Base-by-base conservation (phyloP, 257 asterid genomes). In the Lycium barbarum region DNA sequence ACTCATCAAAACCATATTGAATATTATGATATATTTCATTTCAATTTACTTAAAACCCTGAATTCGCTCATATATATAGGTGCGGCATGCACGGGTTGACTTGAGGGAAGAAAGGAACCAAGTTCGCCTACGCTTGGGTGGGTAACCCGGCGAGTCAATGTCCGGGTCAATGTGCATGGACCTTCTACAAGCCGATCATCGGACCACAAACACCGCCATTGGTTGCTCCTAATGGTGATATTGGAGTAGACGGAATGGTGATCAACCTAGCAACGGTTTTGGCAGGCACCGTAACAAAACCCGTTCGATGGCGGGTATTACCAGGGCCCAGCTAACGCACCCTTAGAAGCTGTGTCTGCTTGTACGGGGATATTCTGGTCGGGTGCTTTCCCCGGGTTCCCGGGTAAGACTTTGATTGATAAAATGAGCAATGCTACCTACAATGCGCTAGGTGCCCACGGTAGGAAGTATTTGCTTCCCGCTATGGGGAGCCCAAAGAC, bases 91-190 rank as follows among this genome's bases (percentile, higher is more conserved):
- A 91, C 83, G 91, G 90, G 4, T 91, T 59, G 86, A 68, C 89
- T 33, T 55, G 67, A 0, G 89, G 85, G 53, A 86, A 79, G 2
- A 83, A 83, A 73, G 58, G 85, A 2, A 5, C 49, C 53, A 78
- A 78, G 26, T 78, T 55, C 10, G 88, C 91, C 0, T 91, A 89
- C 22, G 88, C 87, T 4, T 91, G 94, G 94, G 93, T 90, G 18
- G 93, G 94, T 35, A 87, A 91, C 85, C 59, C 93, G 10, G 88
- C 78, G 78, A 85, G 40, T 58, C 92, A 89, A 36, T 90, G 94
- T 20, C 94, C 92, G 9, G 92, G 93, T 18, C 84, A 88, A 43
- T 91, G 94, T 43, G 93, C 93, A 5, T 89, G 93, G 91, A 91
- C 93, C 14, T 91, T 91, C 81, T 88, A 88, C 7, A 89, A 86